Conservation (phyloP, 2,329 filamentous ascomycete genomes). For the Cordyceps cateniannulata region DNA sequence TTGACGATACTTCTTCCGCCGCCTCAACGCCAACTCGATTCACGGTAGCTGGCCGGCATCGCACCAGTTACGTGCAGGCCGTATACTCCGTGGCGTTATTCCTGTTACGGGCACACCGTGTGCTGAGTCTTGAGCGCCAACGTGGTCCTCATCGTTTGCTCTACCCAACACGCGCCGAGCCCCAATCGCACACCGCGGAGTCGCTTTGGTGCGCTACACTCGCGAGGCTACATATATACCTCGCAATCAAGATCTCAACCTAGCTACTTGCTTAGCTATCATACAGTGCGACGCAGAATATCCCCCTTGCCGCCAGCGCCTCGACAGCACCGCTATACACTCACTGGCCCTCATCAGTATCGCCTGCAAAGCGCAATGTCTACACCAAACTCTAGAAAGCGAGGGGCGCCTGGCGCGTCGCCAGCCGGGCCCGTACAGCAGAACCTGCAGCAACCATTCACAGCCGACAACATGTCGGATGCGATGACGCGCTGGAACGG, state of each 20-base stretch:
- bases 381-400: slow-evolving; percentile 55
- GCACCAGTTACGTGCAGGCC: neutral
- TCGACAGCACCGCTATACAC: slow-evolving; percentile 5
- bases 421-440: slow-evolving; percentile 52
- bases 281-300: neutral
- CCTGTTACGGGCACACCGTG: neutral
- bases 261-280: neutral
- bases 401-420: slow-evolving; percentile 64
- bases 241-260: neutral
- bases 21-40: neutral
- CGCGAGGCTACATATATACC: neutral
- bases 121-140: neutral
- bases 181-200: neutral
- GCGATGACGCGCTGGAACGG: slow-evolving; percentile 42
- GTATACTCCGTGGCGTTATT: neutral
- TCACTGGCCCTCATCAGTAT: neutral
- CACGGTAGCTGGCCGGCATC: neutral
- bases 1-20: neutral
- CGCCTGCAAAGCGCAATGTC: slow-evolving; percentile 32
- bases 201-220: neutral
- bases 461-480: slow-evolving; percentile 41
- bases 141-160: neutral
- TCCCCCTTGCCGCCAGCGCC: neutral
- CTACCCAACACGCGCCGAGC: neutral
- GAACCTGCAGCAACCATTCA: slow-evolving; percentile 42